Percentiles rank a stretch among this genome's conserved stretches.
phyloP scores from a whole-genome alignment of 331 rosid genomes.

The Pyracantha coccinea region DNA sequence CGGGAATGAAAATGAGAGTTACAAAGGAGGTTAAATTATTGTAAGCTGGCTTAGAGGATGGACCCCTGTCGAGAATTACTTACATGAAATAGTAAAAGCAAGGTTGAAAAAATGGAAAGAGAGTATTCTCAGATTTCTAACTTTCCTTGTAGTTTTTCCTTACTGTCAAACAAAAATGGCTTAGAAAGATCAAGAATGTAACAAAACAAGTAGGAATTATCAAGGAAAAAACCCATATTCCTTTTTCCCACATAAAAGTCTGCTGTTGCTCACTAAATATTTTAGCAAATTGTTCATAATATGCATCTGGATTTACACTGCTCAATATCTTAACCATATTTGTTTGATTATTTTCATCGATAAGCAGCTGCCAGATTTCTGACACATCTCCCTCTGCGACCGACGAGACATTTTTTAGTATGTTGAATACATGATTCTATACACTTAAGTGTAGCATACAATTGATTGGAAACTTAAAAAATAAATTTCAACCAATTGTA shows the following conservation, averaged over 20 bases:
- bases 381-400: conserved; percentile 30
- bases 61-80: not conserved
- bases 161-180: not conserved
- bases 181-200: not conserved
- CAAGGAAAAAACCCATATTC: not conserved
- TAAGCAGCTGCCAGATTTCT: conserved; percentile 41
- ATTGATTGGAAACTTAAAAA: too few relatives aligned
- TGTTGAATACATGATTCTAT: too few relatives aligned
- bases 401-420: too few relatives aligned
- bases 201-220: not conserved
- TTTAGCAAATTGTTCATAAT: conserved; percentile 34
- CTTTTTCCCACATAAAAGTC: too few relatives aligned
- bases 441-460: too few relatives aligned
- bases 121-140: not conserved
- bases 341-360: conserved; percentile 33
- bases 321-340: conserved; percentile 43
- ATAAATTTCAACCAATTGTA: too few relatives aligned
- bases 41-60: not conserved
- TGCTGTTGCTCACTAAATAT: conserved; percentile 30
- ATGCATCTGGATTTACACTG: conserved; percentile 33
- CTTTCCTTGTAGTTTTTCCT: not conserved
- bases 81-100: not conserved
- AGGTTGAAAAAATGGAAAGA: not conserved
- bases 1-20: not conserved
- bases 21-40: not conserved